Conservation (phyloP, 2,329 filamentous ascomycete species). For the Ophidiomyces ophidiicola region DNA sequence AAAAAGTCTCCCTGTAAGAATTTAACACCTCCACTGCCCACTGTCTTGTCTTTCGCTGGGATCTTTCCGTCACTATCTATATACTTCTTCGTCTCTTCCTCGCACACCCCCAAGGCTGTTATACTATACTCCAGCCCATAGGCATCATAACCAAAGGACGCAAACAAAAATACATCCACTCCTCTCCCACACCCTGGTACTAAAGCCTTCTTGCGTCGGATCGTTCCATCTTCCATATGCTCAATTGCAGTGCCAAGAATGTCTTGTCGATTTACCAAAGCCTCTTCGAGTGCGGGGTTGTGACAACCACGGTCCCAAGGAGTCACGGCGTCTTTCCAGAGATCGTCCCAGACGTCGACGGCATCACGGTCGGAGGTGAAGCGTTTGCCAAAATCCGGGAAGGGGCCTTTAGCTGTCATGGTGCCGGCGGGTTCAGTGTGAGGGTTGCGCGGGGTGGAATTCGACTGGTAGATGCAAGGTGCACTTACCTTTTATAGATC, state of each 20-base stretch:
- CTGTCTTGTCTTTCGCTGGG: constrained; percentile 23
- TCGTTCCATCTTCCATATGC: constrained; percentile 5
- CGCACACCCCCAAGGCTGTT: constrained; percentile 33
- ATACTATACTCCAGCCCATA: constrained; percentile 59
- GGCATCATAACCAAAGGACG: constrained; percentile 63
- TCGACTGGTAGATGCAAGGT: too few species aligned
- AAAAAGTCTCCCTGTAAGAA: constrained; percentile 38
- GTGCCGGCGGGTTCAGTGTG: background rate
- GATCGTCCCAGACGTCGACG: constrained; percentile 40
- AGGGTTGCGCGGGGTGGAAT: too few species aligned
- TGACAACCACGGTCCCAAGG: constrained; percentile 49
- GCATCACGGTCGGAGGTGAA: constrained; percentile 36
- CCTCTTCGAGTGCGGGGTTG: constrained; percentile 48
- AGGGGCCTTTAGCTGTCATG: background rate
- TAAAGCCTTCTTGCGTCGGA: constrained; percentile 45
- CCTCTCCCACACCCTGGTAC: constrained; percentile 75
- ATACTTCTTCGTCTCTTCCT: constrained; percentile 25
- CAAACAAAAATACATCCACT: constrained; percentile 66
- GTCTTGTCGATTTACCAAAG: constrained; percentile 34
- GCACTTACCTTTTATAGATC: too few species aligned
- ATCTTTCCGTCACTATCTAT: constrained; percentile 23
- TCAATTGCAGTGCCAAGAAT: constrained; percentile 22
- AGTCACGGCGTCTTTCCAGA: constrained; percentile 45
- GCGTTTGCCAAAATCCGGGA: constrained; percentile 20
- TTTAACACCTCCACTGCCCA: constrained; percentile 29